phyloP scores from a whole-genome alignment of 2,329 filamentous ascomycete genomes.

The Colletotrichum sp. region DNA sequence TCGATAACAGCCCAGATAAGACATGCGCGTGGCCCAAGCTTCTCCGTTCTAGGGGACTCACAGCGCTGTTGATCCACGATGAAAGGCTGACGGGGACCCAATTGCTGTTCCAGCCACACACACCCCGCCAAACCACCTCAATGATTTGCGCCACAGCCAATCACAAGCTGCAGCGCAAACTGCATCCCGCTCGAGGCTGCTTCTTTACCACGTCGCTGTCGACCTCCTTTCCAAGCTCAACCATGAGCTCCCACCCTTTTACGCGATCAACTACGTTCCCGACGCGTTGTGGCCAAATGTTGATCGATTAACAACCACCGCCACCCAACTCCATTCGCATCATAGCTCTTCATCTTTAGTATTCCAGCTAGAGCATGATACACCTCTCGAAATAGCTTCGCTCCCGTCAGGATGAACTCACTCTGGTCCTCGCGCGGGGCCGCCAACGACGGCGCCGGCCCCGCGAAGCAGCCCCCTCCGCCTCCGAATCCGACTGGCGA shows the following conservation, averaged over 20 bases:
- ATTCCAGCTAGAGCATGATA: slow-evolving; percentile 2
- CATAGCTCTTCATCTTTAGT: not conserved
- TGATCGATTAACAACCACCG: not conserved
- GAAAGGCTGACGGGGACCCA: not conserved
- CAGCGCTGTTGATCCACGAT: not conserved
- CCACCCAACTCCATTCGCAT: not conserved
- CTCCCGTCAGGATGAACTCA: slow-evolving; percentile 46
- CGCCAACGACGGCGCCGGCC: slow-evolving; percentile 34
- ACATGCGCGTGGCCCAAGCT: not conserved
- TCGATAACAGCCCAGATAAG: not conserved
- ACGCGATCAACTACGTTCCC: not conserved
- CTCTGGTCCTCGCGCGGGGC: slow-evolving; percentile 43
- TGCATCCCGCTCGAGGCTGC: slow-evolving; percentile 14
- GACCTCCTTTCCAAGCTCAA: slow-evolving; percentile 3
- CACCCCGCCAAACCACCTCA: slow-evolving; percentile 15
- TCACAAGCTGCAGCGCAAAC: slow-evolving; percentile 18
- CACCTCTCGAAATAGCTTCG: not conserved
- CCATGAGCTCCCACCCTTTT: not conserved
- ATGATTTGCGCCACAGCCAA: not conserved
- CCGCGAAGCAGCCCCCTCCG: slow-evolving; percentile 7
- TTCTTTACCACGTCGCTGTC: not conserved
- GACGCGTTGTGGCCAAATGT: not conserved
- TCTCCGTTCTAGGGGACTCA: not conserved
- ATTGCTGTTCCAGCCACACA: not conserved
- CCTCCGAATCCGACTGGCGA: slow-evolving; percentile 37